Evolutionary conservation across 2,329 filamentous ascomycete species (phyloP).

Genomic region (Phialophora expanda): DNA sequence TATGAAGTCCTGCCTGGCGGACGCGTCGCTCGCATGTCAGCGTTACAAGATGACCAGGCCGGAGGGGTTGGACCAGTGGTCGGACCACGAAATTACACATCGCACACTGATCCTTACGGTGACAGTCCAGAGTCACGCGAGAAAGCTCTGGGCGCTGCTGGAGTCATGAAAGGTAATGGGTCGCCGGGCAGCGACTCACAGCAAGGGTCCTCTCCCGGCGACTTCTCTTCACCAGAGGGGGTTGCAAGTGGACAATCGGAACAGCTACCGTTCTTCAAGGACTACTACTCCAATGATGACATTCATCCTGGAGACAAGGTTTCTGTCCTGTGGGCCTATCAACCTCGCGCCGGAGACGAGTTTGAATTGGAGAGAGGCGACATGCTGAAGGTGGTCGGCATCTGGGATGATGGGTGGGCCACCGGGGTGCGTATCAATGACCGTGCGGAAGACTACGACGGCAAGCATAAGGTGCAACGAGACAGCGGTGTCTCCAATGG

Average conservation of each 20-base stretch:
- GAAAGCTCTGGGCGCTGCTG: slow-evolving; percentile 55
- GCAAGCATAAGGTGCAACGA: slow-evolving; percentile 74
- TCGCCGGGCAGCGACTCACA: slow-evolving; percentile 85
- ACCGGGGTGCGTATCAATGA: slow-evolving; percentile 85
- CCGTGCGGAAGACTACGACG: slow-evolving; percentile 86
- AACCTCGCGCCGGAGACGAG: slow-evolving; percentile 89
- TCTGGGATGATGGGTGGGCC: slow-evolving; percentile 99
- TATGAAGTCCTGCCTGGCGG: slow-evolving; percentile 83
- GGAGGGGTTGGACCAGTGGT: slow-evolving; percentile 46
- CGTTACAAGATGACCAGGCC: slow-evolving; percentile 68
- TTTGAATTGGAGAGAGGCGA: slow-evolving; percentile 92
- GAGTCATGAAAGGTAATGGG: slow-evolving; percentile 69
- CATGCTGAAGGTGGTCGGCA: slow-evolving; percentile 97
- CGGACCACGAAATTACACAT: slow-evolving; percentile 57
- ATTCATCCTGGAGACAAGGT: slow-evolving; percentile 91
- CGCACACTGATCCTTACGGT: slow-evolving; percentile 70
- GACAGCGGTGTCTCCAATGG: slow-evolving; percentile 93
- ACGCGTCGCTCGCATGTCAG: slow-evolving; percentile 93
- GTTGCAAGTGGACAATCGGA: slow-evolving; percentile 90
- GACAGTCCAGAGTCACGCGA: slow-evolving; percentile 73
- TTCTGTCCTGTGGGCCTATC: slow-evolving; percentile 93
- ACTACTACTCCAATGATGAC: slow-evolving; percentile 97
- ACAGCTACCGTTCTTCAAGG: slow-evolving; percentile 94
- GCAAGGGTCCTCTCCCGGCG: slow-evolving; percentile 77
- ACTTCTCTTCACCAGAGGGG: slow-evolving; percentile 83